Evolutionary conservation across 2,329 filamentous ascomycete species (phyloP).

Genomic region (Sporothrix luriei): DNA sequence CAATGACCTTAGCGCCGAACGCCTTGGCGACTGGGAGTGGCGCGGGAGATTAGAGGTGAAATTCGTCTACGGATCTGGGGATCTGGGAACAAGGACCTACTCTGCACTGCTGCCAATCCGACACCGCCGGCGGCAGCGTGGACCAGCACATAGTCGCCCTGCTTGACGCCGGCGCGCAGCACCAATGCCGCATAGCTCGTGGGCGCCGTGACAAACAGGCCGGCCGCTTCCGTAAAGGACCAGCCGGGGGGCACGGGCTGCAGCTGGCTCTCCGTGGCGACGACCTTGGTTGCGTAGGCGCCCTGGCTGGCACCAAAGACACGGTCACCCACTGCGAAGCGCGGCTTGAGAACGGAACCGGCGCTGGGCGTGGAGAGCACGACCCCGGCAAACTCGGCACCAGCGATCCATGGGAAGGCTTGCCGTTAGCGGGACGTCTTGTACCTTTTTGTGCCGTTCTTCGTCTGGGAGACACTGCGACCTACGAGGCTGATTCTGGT

Average conservation of each 20-base stretch:
- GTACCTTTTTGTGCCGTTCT: too few species aligned
- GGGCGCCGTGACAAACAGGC: slow-evolving; percentile 87
- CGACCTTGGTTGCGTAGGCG: slow-evolving; percentile 77
- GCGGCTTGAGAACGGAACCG: slow-evolving; percentile 54
- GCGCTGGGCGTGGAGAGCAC: slow-evolving; percentile 60
- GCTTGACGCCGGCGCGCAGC: slow-evolving; percentile 71
- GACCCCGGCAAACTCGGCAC: slow-evolving; percentile 82
- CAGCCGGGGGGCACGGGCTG: slow-evolving; percentile 77
- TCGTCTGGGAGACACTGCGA: neutral
- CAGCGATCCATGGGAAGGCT: slow-evolving; percentile 83
- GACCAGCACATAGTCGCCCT: slow-evolving; percentile 83
- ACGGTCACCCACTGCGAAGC: slow-evolving; percentile 74
- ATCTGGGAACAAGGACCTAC: slow-evolving; percentile 39
- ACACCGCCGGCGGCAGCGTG: slow-evolving; percentile 93
- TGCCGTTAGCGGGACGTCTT: neutral
- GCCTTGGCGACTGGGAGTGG: slow-evolving; percentile 73
- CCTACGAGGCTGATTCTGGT: slow-evolving; percentile 80
- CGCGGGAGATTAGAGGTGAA: too few species aligned
- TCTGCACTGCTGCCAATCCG: slow-evolving; percentile 86
- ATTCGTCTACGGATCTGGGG: too few species aligned
- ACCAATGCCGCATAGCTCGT: slow-evolving; percentile 87
- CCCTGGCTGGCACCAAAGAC: slow-evolving; percentile 89
- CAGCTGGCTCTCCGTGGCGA: slow-evolving; percentile 66
- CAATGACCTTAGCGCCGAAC: slow-evolving; percentile 87
- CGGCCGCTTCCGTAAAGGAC: slow-evolving; percentile 82